Evolutionary conservation across 768 basidiomycete species (phyloP).

Genomic region (Pulveroboletus sp.): DNA sequence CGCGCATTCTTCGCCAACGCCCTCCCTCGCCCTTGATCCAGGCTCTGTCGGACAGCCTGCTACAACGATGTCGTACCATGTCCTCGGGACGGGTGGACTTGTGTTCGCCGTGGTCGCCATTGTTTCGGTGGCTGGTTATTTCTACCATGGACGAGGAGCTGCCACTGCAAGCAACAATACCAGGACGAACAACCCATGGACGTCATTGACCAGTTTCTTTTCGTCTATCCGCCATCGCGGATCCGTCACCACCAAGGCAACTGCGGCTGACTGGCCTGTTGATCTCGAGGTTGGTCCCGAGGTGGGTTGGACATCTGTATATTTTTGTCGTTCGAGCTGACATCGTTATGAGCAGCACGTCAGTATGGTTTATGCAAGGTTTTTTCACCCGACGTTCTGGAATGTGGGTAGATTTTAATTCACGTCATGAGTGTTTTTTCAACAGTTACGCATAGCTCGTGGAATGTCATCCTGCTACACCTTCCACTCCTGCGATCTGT

Average conservation of each 20-base stretch:
- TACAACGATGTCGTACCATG: background rate
- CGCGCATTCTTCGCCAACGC: background rate
- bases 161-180: background rate
- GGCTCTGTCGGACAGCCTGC: conserved; percentile 1
- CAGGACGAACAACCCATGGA: conserved; percentile 3
- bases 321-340: background rate
- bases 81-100: conserved; percentile 13
- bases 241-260: background rate
- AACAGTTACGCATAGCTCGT: conserved; percentile 6
- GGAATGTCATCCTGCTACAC: conserved; percentile 16
- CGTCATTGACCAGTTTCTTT: conserved; percentile 2
- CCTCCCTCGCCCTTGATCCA: conserved; percentile 1
- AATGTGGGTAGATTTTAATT: conserved; percentile 7
- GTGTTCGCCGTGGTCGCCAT: conserved; percentile 17
- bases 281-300: conserved; percentile 13
- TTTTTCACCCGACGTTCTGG: conserved; percentile 24
- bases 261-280: background rate
- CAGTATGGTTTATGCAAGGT: conserved; percentile 21
- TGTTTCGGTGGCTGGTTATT: conserved; percentile 13
- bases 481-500: conserved; percentile 17
- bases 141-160: conserved; percentile 9
- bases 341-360: conserved; percentile 4
- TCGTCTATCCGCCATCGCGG: conserved; percentile 6
- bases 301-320: background rate
- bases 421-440: background rate